Conservation (phyloP, 352 stramenopile genomes). For the Phytophthora kernoviae region DNA sequence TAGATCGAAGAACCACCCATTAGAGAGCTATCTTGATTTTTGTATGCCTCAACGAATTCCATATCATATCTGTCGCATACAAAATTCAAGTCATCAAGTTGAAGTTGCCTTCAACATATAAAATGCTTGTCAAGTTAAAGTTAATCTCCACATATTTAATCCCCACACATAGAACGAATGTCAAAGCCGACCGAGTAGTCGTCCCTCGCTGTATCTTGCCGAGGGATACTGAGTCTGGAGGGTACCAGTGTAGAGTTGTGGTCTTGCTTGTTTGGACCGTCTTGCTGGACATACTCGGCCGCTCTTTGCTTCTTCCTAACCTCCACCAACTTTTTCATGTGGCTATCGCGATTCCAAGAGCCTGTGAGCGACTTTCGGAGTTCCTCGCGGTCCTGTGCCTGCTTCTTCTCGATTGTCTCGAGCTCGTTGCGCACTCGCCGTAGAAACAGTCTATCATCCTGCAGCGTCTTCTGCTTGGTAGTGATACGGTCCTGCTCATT, state of each 20-base stretch:
- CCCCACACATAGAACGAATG: conserved; percentile 58
- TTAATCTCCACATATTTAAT: conserved; percentile 14
- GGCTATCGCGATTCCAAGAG: conserved; percentile 64
- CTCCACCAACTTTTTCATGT: conserved; percentile 70
- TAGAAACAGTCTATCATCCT: conserved; percentile 65
- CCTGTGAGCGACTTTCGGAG: conserved; percentile 61
- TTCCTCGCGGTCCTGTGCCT: conserved; percentile 55
- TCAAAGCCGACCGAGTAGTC: conserved; percentile 81
- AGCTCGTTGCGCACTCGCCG: conserved; percentile 62
- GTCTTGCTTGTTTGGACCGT: conserved; percentile 11
- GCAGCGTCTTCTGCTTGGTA: conserved; percentile 43
- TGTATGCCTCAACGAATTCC: too few species aligned
- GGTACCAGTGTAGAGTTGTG: conserved; percentile 39
- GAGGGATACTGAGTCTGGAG: conserved; percentile 9
- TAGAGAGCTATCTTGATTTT: too few species aligned
- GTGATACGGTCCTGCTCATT: conserved; percentile 56
- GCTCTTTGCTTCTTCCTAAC: conserved; percentile 65
- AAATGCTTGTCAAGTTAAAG: background rate
- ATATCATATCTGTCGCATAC: background rate
- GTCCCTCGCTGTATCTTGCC: conserved; percentile 16
- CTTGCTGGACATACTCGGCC: conserved; percentile 45
- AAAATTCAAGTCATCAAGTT: conserved; percentile 1
- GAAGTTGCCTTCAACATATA: conserved; percentile 1
- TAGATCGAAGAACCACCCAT: too few species aligned
- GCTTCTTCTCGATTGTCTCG: conserved; percentile 63